These are phyloP conservation scores for Plantago major DNA, from an alignment of 257 asterid genomes.

Conservation along the genomic window DNA sequence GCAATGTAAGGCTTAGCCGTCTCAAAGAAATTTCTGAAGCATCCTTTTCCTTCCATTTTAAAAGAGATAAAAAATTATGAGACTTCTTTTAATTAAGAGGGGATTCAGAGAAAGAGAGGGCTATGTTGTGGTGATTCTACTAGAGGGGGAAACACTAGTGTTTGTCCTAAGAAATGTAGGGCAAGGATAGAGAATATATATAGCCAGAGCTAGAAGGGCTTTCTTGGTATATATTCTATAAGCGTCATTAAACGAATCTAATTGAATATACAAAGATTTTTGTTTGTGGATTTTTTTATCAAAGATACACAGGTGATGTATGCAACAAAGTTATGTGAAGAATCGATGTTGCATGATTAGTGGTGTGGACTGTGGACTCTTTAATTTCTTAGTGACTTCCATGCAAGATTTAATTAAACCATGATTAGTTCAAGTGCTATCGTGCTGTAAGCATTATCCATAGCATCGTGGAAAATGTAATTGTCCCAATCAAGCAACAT, in stretches of 20 bases:
- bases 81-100: neutral
- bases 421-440: too few relatives aligned
- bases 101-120: neutral
- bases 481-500: too few relatives aligned
- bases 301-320: too few relatives aligned
- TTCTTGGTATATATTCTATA: conserved; percentile 11
- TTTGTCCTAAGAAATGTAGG: conserved; percentile 51
- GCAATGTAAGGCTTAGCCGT: conserved; percentile 81
- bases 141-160: conserved; percentile 68
- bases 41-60: conserved; percentile 61
- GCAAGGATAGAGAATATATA: conserved; percentile 31
- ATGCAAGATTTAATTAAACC: too few relatives aligned
- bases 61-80: neutral
- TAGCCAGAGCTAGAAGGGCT: conserved; percentile 27
- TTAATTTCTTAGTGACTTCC: too few relatives aligned
- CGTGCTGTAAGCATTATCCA: too few relatives aligned
- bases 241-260: too few relatives aligned
- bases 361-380: too few relatives aligned
- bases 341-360: too few relatives aligned
- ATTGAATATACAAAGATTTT: too few relatives aligned
- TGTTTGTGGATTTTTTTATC: neutral
- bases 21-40: conserved; percentile 37
- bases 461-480: too few relatives aligned
- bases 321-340: too few relatives aligned
- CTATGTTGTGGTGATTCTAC: neutral